Evolutionary conservation across 139 green algal species (phyloP).

Genomic region (Axilococcus clingmanii): DNA sequence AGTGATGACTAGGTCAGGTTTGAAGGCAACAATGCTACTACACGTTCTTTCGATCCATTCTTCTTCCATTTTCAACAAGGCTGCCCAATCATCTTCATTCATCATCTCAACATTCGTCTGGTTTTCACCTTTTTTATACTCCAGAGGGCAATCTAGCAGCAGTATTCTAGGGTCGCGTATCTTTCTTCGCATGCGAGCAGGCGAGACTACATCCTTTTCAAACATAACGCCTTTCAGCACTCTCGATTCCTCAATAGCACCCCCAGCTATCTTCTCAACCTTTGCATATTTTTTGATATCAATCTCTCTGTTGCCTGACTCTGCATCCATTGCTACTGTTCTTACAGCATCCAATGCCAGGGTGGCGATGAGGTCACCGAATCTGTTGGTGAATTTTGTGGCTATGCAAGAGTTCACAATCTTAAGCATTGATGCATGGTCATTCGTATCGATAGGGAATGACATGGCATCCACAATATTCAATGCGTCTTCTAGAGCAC

Average conservation of each 20-base stretch:
- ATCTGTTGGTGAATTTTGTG: constrained; percentile 95
- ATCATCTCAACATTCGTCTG: constrained; percentile 98
- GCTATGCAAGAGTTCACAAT: constrained; percentile 92
- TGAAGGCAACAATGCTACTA: constrained; percentile 75
- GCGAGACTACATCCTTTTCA: constrained; percentile 96
- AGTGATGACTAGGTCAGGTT: constrained; percentile 96
- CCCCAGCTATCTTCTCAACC: constrained; percentile 93
- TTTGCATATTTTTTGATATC: constrained; percentile 98
- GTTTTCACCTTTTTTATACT: constrained; percentile 99
- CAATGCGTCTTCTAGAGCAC: constrained; percentile 79
- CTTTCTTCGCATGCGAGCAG: constrained; percentile 85
- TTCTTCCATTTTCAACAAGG: constrained; percentile 94
- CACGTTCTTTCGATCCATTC: constrained; percentile 78
- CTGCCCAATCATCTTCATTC: constrained; percentile 91
- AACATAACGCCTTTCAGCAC: constrained; percentile 97
- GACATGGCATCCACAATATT: constrained; percentile 73
- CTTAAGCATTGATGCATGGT: constrained; percentile 87
- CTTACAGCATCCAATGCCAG: constrained; percentile 90
- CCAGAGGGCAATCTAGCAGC: constrained; percentile 95
- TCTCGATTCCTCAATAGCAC: constrained; percentile 69
- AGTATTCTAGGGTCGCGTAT: constrained; percentile 93
- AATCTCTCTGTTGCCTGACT: constrained; percentile 69
- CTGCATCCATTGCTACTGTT: constrained; percentile 53
- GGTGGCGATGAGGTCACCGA: constrained; percentile 88
- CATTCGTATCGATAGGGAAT: constrained; percentile 81